These are phyloP conservation scores for Nakaseomyces sp. DNA, from an alignment of 1,139 yeast genomes.

Conservation along the genomic window DNA sequence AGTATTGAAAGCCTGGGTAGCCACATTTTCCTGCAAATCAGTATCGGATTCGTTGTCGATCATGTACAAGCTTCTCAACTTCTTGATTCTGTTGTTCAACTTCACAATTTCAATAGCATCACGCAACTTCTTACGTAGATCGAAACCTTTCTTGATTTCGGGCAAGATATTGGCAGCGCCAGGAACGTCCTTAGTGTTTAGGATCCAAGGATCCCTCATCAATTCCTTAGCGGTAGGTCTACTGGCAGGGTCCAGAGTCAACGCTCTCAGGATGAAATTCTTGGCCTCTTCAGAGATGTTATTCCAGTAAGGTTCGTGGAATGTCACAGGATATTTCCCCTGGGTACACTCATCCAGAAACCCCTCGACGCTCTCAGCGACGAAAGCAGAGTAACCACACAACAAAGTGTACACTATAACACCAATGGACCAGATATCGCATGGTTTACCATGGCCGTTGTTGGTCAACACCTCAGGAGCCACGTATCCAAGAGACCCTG, in stretches of 20 bases:
- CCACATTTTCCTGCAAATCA: conserved; percentile 18
- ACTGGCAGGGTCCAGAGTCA: conserved; percentile 53
- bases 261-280: conserved; percentile 56
- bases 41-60: conserved; percentile 38
- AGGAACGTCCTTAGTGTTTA: conserved; percentile 54
- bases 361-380: conserved; percentile 74
- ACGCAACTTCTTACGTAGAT: conserved; percentile 75
- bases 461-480: conserved; percentile 83
- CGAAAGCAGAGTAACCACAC: conserved; percentile 89
- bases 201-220: conserved; percentile 63
- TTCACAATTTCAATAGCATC: conserved; percentile 80
- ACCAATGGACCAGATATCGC: conserved; percentile 90
- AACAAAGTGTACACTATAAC: conserved; percentile 83
- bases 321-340: conserved; percentile 54
- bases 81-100: conserved; percentile 62
- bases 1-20: conserved; percentile 11
- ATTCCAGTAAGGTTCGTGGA: conserved; percentile 84
- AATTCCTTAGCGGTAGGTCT: conserved; percentile 64
- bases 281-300: conserved; percentile 69
- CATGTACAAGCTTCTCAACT: conserved; percentile 44
- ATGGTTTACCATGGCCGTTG: conserved; percentile 81
- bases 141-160: conserved; percentile 59
- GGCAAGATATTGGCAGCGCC: conserved; percentile 74
- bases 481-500: conserved; percentile 90
- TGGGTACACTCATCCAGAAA: conserved; percentile 72